A percentile compares a stretch with the other conserved stretches of the same genome.
Conservation (phyloP, 2,329 filamentous ascomycete species). For the Pestalotiopsis sp. region DNA sequence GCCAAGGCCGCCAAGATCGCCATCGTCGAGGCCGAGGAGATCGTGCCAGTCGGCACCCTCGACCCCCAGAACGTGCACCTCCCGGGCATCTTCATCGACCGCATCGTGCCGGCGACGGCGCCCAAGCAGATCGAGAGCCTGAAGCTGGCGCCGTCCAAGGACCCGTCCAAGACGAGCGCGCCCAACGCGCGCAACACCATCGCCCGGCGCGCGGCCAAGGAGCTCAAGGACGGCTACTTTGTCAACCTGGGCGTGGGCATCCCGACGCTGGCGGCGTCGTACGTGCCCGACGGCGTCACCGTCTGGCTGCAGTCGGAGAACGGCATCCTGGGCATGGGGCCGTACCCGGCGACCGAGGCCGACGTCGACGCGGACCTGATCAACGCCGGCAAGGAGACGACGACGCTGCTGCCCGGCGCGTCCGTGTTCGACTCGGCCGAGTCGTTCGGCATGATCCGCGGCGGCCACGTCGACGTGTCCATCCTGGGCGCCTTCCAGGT, state of each 20-base stretch:
- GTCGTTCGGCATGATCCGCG: conserved; percentile 85
- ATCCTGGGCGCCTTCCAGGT: conserved; percentile 85
- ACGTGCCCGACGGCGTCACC: conserved; percentile 66
- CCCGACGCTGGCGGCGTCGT: conserved; percentile 81
- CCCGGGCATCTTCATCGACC: conserved; percentile 80
- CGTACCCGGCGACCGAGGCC: conserved; percentile 69
- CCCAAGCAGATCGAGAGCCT: conserved; percentile 73
- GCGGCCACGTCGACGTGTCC: conserved; percentile 81
- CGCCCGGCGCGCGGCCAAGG: conserved; percentile 74
- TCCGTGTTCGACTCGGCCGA: conserved; percentile 79
- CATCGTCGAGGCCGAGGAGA: conserved; percentile 84
- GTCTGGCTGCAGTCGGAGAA: conserved; percentile 90
- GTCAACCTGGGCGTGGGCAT: conserved; percentile 85
- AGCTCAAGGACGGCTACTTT: conserved; percentile 79
- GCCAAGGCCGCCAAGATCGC: conserved; percentile 77
- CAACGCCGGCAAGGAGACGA: conserved; percentile 87
- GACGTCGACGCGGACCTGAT: conserved; percentile 78
- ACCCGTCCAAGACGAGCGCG: conserved; percentile 41
- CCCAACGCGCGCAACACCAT: conserved; percentile 68
- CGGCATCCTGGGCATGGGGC: conserved; percentile 80
- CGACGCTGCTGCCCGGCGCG: conserved; percentile 76
- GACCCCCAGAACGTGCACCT: conserved; percentile 75
- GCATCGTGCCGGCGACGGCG: conserved; percentile 73
- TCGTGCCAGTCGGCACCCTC: conserved; percentile 74
- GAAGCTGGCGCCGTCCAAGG: conserved; percentile 52